phyloP scores from a whole-genome alignment of 2,329 filamentous ascomycete species.

The Diaporthe batatas region DNA sequence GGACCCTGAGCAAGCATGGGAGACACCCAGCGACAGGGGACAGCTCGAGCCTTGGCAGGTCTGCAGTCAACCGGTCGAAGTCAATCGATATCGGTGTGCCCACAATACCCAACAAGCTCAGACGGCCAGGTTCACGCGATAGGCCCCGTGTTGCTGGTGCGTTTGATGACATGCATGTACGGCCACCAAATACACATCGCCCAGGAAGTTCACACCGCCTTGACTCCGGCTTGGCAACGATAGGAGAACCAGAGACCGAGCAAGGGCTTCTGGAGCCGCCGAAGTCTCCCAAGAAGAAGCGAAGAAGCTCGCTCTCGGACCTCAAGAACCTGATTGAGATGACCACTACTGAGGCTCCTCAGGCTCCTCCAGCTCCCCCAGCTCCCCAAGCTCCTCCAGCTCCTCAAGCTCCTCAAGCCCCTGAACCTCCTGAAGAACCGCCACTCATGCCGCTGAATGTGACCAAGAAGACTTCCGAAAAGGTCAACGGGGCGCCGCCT shows the following conservation, averaged over 20 bases:
- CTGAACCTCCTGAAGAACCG: slow-evolving; percentile 54
- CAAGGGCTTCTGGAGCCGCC: slow-evolving; percentile 47
- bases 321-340: slow-evolving; percentile 75
- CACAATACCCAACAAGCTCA: slow-evolving; percentile 61
- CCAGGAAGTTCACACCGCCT: slow-evolving; percentile 68
- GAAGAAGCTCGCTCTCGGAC: slow-evolving; percentile 92
- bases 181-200: slow-evolving; percentile 54
- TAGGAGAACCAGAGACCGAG: slow-evolving; percentile 68
- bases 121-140: slow-evolving; percentile 70
- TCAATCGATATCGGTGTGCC: slow-evolving; percentile 79
- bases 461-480: slow-evolving; percentile 68
- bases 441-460: slow-evolving; percentile 63
- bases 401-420: no score
- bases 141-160: slow-evolving; percentile 72
- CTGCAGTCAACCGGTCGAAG: slow-evolving; percentile 76
- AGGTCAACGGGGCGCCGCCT: slow-evolving; percentile 65
- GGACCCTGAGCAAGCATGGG: slow-evolving; percentile 87
- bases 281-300: slow-evolving; percentile 76
- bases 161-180: slow-evolving; percentile 65
- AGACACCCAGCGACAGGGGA: slow-evolving; percentile 72
- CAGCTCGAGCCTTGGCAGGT: slow-evolving; percentile 74
- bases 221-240: slow-evolving; percentile 62
- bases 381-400: slow-evolving; percentile 47
- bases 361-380: no score
- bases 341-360: slow-evolving; percentile 62